Conservation (phyloP, 202 grass and related monocot genomes). For the Saccharum hybrid region DNA sequence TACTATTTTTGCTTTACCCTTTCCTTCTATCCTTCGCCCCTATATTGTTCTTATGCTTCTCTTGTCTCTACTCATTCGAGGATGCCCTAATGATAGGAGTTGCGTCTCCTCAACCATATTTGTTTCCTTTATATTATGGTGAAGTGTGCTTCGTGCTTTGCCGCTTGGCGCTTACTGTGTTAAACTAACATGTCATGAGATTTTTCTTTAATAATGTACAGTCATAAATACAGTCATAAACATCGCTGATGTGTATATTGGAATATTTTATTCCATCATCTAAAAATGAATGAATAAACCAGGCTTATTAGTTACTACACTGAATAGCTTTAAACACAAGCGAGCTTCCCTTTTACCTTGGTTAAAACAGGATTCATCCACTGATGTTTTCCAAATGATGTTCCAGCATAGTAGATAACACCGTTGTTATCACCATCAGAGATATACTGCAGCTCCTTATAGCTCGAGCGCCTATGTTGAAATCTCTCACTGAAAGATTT, state of each 20-base stretch:
- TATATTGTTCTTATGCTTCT: not conserved
- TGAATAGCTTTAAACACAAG: slow-evolving; percentile 3
- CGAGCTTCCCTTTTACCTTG: slow-evolving; percentile 59
- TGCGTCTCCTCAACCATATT: not conserved
- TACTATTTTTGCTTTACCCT: not conserved
- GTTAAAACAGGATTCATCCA: slow-evolving; percentile 98
- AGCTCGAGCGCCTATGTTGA: slow-evolving; percentile 86
- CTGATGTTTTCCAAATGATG: slow-evolving; percentile 84
- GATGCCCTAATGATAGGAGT: not conserved
- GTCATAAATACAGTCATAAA: not conserved
- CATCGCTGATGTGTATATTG: not conserved
- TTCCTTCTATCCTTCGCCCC: not conserved
- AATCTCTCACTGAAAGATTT: slow-evolving; percentile 70
- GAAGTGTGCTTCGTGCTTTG: not conserved
- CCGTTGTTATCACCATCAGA: slow-evolving; percentile 92
- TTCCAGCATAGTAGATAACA: slow-evolving; percentile 89
- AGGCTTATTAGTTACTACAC: slow-evolving; percentile 20
- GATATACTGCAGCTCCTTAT: slow-evolving; percentile 96
- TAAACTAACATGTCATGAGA: not conserved
- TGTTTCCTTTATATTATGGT: not conserved
- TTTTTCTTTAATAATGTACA: not conserved
- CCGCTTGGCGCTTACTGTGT: not conserved
- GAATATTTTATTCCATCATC: not conserved
- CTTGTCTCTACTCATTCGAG: not conserved
- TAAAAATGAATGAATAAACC: slow-evolving; percentile 15